Base-by-base conservation (phyloP, 2,329 filamentous ascomycete genomes). In the Fusarium sp. region DNA sequence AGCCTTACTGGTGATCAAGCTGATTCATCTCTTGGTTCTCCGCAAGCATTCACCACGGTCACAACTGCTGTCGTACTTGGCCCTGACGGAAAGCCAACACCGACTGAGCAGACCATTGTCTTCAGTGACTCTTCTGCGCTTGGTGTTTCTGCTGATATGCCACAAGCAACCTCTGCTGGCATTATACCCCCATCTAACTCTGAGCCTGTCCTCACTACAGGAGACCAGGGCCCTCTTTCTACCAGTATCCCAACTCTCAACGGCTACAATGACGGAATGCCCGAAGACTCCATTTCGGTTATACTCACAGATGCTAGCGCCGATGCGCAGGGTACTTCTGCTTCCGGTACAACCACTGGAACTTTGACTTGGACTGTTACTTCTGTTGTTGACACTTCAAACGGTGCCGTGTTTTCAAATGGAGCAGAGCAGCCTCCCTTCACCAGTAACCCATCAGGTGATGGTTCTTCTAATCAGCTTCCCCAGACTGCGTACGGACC, bases 41-140 rank as follows among this genome's bases (percentile, higher is more conserved):
- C 63, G 5, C 67, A 58, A 39, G 46, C 69, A 8, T 66, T 77
- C 60, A 79, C 79, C n/a, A 75, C 75, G 4, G 69, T 77, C 62
- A 78, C 80, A 46, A 82, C 81, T 6, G 73, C 78, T 23, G 63
- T 79, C 8, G 63, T 80, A 37, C 60, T 81, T 19, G 80, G 81
- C 16, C 70, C 78, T 10, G 76, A 82, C 69, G 80, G 80, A 19
- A 62, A 76, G 19, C 67, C 72, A 5, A 82, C 81, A 19, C 73
- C 80, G 29, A 74, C 78, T 33, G 76, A 80, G 15, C 76, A 81
- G 48, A 81, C 80, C 18, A 70, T 82, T 35, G 70, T 82, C 27
- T 66, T 80, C 31, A 72, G 74, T 16, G 76, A 74, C 51, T 70
- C 72, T 31, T 55, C 77, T 51, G 72, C 71, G 21, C 59, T 73